Conservation (phyloP, 2,329 filamentous ascomycete genomes). For the Microcyclospora pomicola region DNA sequence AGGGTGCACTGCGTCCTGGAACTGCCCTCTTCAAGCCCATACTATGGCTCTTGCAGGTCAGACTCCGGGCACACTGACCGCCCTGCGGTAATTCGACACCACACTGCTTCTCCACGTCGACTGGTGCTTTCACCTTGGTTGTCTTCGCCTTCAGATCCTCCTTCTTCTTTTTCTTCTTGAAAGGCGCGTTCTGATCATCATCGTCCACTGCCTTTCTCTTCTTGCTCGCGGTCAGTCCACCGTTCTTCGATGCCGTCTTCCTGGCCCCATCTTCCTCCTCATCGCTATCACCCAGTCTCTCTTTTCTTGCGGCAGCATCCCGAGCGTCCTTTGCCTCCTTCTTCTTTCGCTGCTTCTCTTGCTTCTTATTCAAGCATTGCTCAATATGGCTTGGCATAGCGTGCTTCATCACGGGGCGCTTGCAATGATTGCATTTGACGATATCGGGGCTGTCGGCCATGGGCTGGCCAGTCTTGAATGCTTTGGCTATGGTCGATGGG, state of each 20-base stretch:
- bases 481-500: conserved; percentile 61
- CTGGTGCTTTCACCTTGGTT: conserved; percentile 73
- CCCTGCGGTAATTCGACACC: conserved; percentile 75
- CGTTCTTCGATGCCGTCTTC: conserved; percentile 22
- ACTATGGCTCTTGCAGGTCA: conserved; percentile 81
- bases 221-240: conserved; percentile 8
- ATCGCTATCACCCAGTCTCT: conserved; percentile 26
- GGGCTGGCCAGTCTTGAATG: conserved; percentile 69
- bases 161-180: conserved; percentile 59
- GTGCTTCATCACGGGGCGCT: conserved; percentile 67
- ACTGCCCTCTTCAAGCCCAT: conserved; percentile 91
- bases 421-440: conserved; percentile 82
- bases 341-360: conserved; percentile 45
- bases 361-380: conserved; percentile 72
- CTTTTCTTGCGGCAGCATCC: conserved; percentile 35
- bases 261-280: conserved; percentile 23
- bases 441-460: conserved; percentile 68
- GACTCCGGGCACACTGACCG: conserved; percentile 67
- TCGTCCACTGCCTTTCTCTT: conserved; percentile 11
- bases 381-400: conserved; percentile 68
- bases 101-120: conserved; percentile 86
- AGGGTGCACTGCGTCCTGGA: conserved; percentile 69
- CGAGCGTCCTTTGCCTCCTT: conserved; percentile 49
- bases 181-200: conserved; percentile 9
- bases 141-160: conserved; percentile 43